Evolutionary conservation across 139 green algal genomes (phyloP), one percentile per base, ranked within the genome.

Genomic region (Coelastrella sp.): DNA sequence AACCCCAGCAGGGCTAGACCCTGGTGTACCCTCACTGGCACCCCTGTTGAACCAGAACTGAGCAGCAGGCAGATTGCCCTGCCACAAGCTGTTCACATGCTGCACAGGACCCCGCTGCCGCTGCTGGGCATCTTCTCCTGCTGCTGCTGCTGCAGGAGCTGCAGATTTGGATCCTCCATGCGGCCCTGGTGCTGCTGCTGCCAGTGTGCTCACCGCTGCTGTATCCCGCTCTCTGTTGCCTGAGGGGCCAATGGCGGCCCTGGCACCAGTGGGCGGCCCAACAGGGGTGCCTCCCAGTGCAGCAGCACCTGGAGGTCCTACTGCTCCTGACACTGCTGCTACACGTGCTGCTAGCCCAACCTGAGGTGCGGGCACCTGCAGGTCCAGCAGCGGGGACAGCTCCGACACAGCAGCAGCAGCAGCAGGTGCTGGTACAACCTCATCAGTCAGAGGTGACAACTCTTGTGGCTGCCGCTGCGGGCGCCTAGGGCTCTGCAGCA

Each of bases 141-240:
- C 85, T 49, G 74, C 72, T 83, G 73, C 73, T 75, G 74, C 58
- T 74, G 85, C 73, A 25, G 49, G 20, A 35, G 85, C 85, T 57
- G 73, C 73, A 65, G 57, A 24, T 20, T 22, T n/a, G 4, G 24
- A 25, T n/a, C 82, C 63, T 12, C 65, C 24, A 61, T 57, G 85
- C 14, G 73, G 85, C 58, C 73, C 73, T 12, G 85, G 85, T 81
- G 85, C 85, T 84, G 85, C 85, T 75, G 85, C 85, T 84, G 85
- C 58, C 10, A 90, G 58, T 0, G 74, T 76, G 59, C 85, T 84
- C 4, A 70, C 49, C 65, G 58, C 72, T 82, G 72, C 25, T 24
- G 24, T 25, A 14, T 27, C 63, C 6, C 74, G 14, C 6, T 12
- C 14, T 85, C 27, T 35, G 10, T 35, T 14, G 7, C 17, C 58